phyloP scores from a whole-genome alignment of 108 stramenopile species.

The Nitzschia inconspicua region DNA sequence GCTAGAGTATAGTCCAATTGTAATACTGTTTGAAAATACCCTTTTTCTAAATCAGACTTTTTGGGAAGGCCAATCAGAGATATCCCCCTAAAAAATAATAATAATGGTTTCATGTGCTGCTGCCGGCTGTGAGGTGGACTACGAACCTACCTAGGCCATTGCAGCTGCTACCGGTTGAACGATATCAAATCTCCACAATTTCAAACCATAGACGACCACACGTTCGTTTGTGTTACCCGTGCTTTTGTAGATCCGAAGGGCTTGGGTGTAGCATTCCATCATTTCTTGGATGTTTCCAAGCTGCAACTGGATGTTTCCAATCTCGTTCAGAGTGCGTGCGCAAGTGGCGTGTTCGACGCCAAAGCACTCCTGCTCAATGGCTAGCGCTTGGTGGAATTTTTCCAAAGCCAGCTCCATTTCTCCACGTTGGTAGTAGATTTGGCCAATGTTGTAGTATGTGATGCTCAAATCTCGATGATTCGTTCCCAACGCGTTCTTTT shows the following conservation, averaged over 20 bases:
- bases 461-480: slow-evolving; percentile 49
- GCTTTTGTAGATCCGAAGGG: slow-evolving; percentile 36
- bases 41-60: too few species aligned
- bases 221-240: slow-evolving; percentile 41
- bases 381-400: slow-evolving; percentile 36
- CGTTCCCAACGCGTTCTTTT: slow-evolving; percentile 30
- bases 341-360: slow-evolving; percentile 38
- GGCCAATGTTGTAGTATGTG: slow-evolving; percentile 55
- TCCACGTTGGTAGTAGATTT: slow-evolving; percentile 49
- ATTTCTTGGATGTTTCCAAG: slow-evolving; percentile 36
- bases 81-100: too few species aligned
- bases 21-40: too few species aligned
- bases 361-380: slow-evolving; percentile 35
- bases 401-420: slow-evolving; percentile 37
- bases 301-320: slow-evolving; percentile 63
- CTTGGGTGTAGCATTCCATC: slow-evolving; percentile 50
- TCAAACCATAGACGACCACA: slow-evolving; percentile 30
- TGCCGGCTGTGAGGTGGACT: too few species aligned
- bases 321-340: slow-evolving; percentile 65
- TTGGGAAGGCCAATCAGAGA: too few species aligned
- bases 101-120: too few species aligned
- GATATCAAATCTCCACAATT: slow-evolving; percentile 39
- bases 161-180: slow-evolving; percentile 38
- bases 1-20: too few species aligned
- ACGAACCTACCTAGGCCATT: slow-evolving; percentile 29